Conservation (phyloP, 805 yeast genomes). For the Sungouiozyma ichnusensis region DNA sequence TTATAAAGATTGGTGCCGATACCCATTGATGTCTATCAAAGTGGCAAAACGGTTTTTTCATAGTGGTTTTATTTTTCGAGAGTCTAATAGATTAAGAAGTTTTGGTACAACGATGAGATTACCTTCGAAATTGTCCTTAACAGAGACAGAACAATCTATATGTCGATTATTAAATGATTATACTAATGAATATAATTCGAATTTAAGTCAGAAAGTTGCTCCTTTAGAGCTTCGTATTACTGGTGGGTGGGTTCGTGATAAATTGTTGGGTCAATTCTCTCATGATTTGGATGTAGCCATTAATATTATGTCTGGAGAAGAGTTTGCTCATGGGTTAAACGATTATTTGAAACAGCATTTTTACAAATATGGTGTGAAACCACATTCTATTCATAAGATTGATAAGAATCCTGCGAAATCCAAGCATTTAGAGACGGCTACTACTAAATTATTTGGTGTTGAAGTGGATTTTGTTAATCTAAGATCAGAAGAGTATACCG, state of each 20-base stretch:
- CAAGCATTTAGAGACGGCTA: slow-evolving; percentile 93
- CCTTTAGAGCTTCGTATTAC: slow-evolving; percentile 51
- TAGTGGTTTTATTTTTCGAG: neutral
- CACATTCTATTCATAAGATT: slow-evolving; percentile 59
- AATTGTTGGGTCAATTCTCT: slow-evolving; percentile 65
- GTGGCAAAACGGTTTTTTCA: neutral
- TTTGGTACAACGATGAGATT: neutral
- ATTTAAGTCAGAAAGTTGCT: slow-evolving; percentile 3
- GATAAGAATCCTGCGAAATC: slow-evolving; percentile 91
- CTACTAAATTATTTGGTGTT: slow-evolving; percentile 72
- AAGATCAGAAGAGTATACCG: slow-evolving; percentile 77
- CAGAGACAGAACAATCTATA: slow-evolving; percentile 17
- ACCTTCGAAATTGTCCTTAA: slow-evolving; percentile 4
- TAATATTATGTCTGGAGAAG: slow-evolving; percentile 73
- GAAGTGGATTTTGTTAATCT: slow-evolving; percentile 91
- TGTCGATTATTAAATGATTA: slow-evolving; percentile 24
- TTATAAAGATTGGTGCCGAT: neutral
- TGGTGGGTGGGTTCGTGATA: slow-evolving; percentile 98
- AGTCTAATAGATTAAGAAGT: neutral
- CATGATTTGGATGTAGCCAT: slow-evolving; percentile 91
- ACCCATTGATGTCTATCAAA: neutral
- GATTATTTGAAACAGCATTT: slow-evolving; percentile 35
- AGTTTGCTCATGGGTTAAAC: slow-evolving; percentile 61
- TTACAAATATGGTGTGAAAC: slow-evolving; percentile 22
- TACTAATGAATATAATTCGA: slow-evolving; percentile 17